A percentile compares a stretch with the other conserved stretches of the same genome.
Conservation (phyloP, 108 stramenopile species). For the Cafeteria roenbergensis region DNA sequence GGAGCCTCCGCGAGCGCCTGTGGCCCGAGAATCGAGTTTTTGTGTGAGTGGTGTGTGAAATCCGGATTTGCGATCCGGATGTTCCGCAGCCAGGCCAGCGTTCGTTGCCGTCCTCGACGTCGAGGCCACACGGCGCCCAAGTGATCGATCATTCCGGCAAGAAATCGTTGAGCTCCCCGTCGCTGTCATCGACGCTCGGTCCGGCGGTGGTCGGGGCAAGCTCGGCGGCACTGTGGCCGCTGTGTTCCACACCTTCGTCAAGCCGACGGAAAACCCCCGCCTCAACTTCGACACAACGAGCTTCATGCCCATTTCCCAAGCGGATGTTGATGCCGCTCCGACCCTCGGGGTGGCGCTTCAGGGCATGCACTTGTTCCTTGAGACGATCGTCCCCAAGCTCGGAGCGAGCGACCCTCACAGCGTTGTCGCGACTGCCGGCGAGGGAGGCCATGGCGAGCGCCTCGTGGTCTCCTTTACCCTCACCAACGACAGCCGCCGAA, state of each 20-base stretch:
- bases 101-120: neutral
- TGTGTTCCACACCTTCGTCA: neutral
- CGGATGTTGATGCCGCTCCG: neutral
- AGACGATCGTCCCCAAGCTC: neutral
- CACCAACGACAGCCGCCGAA: neutral
- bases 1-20: too few relatives aligned
- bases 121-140: neutral
- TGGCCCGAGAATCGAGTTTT: too few relatives aligned
- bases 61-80: too few relatives aligned
- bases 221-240: neutral
- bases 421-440: neutral
- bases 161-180: neutral
- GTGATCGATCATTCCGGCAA: neutral
- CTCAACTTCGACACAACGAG: neutral
- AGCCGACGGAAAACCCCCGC: neutral
- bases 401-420: neutral
- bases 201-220: neutral
- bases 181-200: neutral
- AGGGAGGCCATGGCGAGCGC: neutral
- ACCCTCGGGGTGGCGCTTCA: neutral
- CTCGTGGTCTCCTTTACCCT: neutral
- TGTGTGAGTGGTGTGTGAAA: too few relatives aligned
- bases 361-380: neutral
- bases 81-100: too few relatives aligned
- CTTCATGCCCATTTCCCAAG: neutral